Conservation (phyloP, 306 rosid genomes). For the Ochetophila trinervis region DNA sequence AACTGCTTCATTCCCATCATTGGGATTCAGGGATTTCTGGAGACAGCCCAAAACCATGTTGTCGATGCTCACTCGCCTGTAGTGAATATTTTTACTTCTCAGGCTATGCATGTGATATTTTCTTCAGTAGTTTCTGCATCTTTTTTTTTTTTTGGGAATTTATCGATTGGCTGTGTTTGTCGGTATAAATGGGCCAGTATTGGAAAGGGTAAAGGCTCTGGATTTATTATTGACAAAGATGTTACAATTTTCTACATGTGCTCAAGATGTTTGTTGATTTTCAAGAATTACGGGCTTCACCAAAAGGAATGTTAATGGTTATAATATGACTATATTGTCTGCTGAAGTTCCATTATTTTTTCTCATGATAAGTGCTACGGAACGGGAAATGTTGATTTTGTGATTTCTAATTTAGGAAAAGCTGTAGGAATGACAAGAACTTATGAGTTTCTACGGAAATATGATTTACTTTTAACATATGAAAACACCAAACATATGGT, state of each 20-base stretch:
- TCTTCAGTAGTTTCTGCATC: conserved; percentile 5
- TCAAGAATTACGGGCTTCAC: conserved; percentile 43
- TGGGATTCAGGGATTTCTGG: conserved; percentile 31
- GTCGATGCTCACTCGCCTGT: no score
- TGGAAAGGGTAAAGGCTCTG: conserved; percentile 64
- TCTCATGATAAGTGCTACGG: no score
- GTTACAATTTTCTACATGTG: conserved; percentile 91
- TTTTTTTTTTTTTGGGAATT: conserved; percentile 5
- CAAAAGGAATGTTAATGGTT: conserved; percentile 65
- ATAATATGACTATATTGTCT: background rate
- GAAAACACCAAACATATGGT: background rate
- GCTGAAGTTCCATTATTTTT: background rate
- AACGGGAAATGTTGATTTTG: no score
- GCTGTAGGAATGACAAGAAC: no score
- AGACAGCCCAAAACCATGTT: conserved; percentile 40
- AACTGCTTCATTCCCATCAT: conserved; percentile 35
- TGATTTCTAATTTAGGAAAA: no score
- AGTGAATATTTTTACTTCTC: conserved; percentile 63
- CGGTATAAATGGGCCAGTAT: conserved; percentile 42
- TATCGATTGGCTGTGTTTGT: conserved; percentile 7
- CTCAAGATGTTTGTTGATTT: conserved; percentile 69
- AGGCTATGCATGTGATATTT: conserved; percentile 30
- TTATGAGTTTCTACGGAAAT: no score
- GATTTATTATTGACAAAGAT: conserved; percentile 73
- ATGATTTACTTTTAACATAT: no score